Conservation (phyloP, 225 moss, liverwort and hornwort species). For the Physcomitrium patens region DNA sequence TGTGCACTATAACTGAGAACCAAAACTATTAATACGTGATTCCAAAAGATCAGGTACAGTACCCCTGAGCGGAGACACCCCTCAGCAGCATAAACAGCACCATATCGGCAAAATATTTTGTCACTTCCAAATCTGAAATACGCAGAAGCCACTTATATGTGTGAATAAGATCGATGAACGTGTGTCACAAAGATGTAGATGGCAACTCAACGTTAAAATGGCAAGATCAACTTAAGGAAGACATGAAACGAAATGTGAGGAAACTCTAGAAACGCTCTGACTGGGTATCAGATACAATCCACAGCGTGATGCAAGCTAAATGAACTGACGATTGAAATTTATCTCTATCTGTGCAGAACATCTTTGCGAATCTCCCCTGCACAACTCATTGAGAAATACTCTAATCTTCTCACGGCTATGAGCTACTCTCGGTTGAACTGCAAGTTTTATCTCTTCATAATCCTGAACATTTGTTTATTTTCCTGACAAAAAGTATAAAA, state of each 20-base stretch:
- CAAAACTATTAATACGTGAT: neutral
- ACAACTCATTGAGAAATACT: too few relatives aligned
- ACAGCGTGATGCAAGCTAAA: constrained; percentile 19
- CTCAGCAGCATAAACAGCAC: constrained; percentile 97
- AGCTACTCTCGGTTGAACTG: too few relatives aligned
- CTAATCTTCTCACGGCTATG: too few relatives aligned
- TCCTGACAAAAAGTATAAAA: too few relatives aligned
- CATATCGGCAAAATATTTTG: constrained; percentile 95
- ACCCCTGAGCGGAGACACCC: constrained; percentile 86
- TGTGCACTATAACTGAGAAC: neutral
- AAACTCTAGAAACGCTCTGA: constrained; percentile 7
- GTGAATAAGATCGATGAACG: constrained; percentile 80
- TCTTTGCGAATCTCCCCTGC: too few relatives aligned
- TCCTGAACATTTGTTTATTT: too few relatives aligned
- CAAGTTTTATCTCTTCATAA: too few relatives aligned
- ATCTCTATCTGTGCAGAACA: too few relatives aligned
- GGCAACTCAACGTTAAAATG: constrained; percentile 13
- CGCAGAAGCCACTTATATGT: constrained; percentile 92
- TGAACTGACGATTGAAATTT: neutral
- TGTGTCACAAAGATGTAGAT: neutral
- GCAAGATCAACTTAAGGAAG: neutral
- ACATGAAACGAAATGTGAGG: constrained; percentile 5
- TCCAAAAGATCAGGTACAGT: constrained; percentile 22
- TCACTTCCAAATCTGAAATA: constrained; percentile 98
- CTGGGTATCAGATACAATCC: neutral